Evolutionary conservation across 2,329 filamentous ascomycete species (phyloP), one percentile per base, ranked within the genome.

Genomic region (Neonectria magnoliae): DNA sequence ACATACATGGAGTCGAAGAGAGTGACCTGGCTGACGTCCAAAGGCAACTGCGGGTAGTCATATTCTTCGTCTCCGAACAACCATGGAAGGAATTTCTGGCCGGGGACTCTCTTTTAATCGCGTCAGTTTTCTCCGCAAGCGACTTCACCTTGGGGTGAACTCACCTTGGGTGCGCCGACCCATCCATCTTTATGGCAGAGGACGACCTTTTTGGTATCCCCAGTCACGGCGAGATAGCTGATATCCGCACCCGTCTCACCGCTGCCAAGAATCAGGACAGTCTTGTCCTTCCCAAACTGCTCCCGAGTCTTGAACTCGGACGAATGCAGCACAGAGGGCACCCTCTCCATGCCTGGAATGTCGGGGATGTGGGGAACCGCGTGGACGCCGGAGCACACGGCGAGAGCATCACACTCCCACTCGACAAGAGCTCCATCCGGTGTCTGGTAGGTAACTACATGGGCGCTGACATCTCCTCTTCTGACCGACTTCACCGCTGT

Each of bases 211-310:
- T 78, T 77, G 4, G 80, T 79, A 5, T 75, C 69, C 1, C 76
- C 77, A 1, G 78, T 83, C 3, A 83, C 73, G 5, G 81, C 81
- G 20, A 83, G 73, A 56, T 82, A 75, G 10, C 76, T 75, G 25
- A 83, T 67, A 48, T 84, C 81, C 64, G 80, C 79, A 8, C 75
- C 79, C 0, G 81, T 83, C 64, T 84, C 82, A 9, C 82, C 81
- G 11, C 74, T 77, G 1, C 81, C 82, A 4, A 83, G 64, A 54
- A 83, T 73, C 62, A 83, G 64, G 20, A 83, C 76, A 9, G 79
- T 78, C 33, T 76, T 81, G 13, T 73, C 73, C 7, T 72, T 57
- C 18, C 79, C 79, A 59, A 83, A 80, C 62, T 83, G 78, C 36
- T 72, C 67, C 10, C 77, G 75, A 2, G 61, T 69, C 72, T 83